phyloP scores from a whole-genome alignment of 169 alveolate genomes.

The Eimeria zaria region DNA sequence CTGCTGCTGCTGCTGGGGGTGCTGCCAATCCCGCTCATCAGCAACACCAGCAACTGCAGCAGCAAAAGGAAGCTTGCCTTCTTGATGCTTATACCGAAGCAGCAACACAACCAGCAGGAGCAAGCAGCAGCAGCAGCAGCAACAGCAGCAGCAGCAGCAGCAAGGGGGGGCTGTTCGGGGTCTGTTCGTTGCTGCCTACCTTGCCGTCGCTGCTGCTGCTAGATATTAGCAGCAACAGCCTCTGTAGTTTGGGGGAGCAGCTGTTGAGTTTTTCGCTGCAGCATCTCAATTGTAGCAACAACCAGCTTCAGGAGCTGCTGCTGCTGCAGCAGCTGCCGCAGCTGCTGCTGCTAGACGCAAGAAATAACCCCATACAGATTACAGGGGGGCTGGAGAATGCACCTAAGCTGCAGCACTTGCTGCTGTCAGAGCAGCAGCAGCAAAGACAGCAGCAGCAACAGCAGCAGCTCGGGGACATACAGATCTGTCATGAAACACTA shows the following conservation, averaged over 20 bases:
- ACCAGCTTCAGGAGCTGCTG: slow-evolving; percentile 6
- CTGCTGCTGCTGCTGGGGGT: not conserved
- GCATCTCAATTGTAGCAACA: slow-evolving; percentile 8
- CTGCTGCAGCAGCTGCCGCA: slow-evolving; percentile 57
- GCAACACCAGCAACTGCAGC: slow-evolving; percentile 1
- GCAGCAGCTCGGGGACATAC: not conserved
- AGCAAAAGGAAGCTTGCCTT: not conserved
- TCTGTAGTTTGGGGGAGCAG: slow-evolving; percentile 1
- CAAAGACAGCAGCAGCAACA: not conserved
- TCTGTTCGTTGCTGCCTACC: not conserved
- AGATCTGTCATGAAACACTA: not conserved
- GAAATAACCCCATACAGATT: slow-evolving; percentile 4
- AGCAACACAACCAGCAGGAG: not conserved
- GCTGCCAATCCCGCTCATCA: not conserved
- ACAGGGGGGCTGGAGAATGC: slow-evolving; percentile 3
- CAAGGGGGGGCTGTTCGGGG: not conserved
- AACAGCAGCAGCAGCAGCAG: slow-evolving; percentile 19
- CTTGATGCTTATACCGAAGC: not conserved
- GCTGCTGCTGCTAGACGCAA: slow-evolving; percentile 40
- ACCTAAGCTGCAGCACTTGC: slow-evolving; percentile 39
- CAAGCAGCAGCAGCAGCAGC: slow-evolving; percentile 2
- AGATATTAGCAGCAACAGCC: not conserved
- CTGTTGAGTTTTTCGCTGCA: not conserved
- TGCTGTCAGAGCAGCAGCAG: slow-evolving; percentile 19
- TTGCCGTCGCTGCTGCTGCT: slow-evolving; percentile 23